phyloP scores from a whole-genome alignment of 805 yeast species.

The Sugiyamaella mastotermitis region DNA sequence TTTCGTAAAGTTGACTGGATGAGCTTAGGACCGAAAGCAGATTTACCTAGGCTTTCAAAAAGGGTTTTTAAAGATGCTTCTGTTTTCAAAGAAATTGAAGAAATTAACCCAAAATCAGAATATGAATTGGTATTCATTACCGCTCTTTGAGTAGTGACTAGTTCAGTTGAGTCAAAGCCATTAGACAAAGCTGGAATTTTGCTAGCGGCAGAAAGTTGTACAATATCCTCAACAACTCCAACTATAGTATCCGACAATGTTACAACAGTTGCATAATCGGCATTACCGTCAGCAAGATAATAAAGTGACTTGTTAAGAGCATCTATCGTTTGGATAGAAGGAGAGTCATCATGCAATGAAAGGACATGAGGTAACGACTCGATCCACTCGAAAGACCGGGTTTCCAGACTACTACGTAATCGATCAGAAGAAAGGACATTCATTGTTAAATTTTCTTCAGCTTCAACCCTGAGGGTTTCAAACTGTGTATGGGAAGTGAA shows the following conservation, averaged over 20 bases:
- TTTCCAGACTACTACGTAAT: conserved; percentile 4
- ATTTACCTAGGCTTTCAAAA: too few relatives aligned
- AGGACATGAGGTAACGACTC: conserved; percentile 23
- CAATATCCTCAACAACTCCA: conserved; percentile 3
- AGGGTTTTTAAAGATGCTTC: not conserved
- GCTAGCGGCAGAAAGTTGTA: not conserved
- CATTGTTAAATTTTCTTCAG: not conserved
- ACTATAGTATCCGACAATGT: not conserved
- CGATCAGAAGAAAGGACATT: not conserved
- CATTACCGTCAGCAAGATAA: conserved; percentile 5
- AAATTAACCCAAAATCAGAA: conserved; percentile 7
- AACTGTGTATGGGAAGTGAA: conserved; percentile 13
- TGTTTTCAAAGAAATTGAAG: not conserved
- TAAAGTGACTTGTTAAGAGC: conserved; percentile 13
- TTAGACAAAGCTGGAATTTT: not conserved
- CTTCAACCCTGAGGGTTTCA: not conserved
- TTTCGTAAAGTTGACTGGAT: not conserved
- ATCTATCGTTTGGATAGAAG: conserved; percentile 12
- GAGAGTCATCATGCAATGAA: conserved; percentile 22
- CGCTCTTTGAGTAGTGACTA: not conserved
- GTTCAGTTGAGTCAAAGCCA: not conserved
- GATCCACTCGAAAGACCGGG: conserved; percentile 25
- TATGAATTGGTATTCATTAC: not conserved
- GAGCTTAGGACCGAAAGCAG: not conserved
- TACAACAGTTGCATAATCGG: too few relatives aligned